A percentile compares a stretch with the other conserved stretches of the same genome.
Evolutionary conservation across 495 filamentous ascomycete genomes (phyloP).

Genomic region (Penicillium alfredii): DNA sequence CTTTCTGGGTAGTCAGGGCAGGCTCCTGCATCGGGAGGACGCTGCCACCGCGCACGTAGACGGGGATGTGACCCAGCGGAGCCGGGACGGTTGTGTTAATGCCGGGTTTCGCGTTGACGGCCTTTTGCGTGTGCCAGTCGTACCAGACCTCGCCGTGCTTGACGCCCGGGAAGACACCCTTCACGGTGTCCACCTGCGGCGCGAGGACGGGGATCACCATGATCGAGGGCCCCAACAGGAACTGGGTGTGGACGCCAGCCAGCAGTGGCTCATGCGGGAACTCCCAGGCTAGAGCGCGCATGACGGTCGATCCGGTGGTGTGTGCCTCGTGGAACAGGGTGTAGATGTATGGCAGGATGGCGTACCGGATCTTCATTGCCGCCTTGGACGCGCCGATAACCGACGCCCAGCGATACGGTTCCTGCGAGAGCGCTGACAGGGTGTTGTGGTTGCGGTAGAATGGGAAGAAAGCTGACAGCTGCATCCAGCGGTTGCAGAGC

Average conservation of each 20-base stretch:
- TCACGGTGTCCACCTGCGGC: conserved; percentile 57
- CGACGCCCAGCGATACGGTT: conserved; percentile 68
- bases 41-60: conserved; percentile 66
- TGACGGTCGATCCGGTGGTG: conserved; percentile 63
- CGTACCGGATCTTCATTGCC: conserved; percentile 71
- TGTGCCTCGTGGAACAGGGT: conserved; percentile 70
- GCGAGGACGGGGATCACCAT: conserved; percentile 68
- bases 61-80: conserved; percentile 72
- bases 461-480: conserved; percentile 77
- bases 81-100: conserved; percentile 69
- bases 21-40: conserved; percentile 67
- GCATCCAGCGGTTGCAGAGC: conserved; percentile 84
- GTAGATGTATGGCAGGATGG: conserved; percentile 74
- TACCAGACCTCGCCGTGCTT: conserved; percentile 65
- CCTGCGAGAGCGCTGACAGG: conserved; percentile 57
- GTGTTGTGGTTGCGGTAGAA: conserved; percentile 86
- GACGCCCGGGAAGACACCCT: conserved; percentile 74
- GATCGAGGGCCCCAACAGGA: conserved; percentile 66
- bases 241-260: conserved; percentile 63
- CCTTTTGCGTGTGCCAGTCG: conserved; percentile 68
- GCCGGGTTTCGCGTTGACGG: conserved; percentile 47
- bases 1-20: conserved; percentile 60
- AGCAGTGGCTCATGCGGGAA: conserved; percentile 72
- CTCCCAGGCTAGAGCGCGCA: conserved; percentile 80
- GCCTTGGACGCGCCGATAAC: conserved; percentile 59